These are phyloP conservation scores for Penicillium sp. DNA, from an alignment of 2,329 filamentous ascomycete genomes.

Conservation along the genomic window DNA sequence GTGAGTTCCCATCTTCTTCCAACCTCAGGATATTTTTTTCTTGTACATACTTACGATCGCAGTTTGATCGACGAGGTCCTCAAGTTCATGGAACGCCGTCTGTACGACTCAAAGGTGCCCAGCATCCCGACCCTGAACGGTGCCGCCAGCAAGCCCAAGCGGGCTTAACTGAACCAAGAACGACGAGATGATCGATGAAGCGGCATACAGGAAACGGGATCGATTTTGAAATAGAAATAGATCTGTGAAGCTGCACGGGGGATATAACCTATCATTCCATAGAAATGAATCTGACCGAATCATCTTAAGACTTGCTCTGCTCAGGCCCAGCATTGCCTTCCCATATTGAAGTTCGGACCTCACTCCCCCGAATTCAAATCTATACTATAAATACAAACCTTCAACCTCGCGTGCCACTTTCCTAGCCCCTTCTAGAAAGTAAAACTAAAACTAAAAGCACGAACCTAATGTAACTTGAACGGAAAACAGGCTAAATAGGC, in stretches of 20 bases:
- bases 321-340: no score
- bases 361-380: not conserved
- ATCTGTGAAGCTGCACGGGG: not conserved
- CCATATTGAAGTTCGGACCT: no score
- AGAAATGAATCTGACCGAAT: not conserved
- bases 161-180: conserved; percentile 34
- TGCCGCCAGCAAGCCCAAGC: conserved; percentile 39
- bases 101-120: conserved; percentile 52
- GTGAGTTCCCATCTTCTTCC: no score
- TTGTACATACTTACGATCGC: no score
- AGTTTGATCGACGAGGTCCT: conserved; percentile 82
- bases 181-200: conserved; percentile 15
- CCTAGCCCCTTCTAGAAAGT: no score
- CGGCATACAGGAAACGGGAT: conserved; percentile 4
- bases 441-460: no score
- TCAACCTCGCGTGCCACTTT: not conserved
- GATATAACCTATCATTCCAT: not conserved
- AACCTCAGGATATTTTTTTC: no score
- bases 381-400: not conserved
- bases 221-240: conserved; percentile 4
- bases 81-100: conserved; percentile 74
- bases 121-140: conserved; percentile 33
- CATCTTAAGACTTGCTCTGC: not conserved
- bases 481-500: not conserved
- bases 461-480: no score